Percentiles rank a stretch among this genome's conserved stretches.
Conservation (phyloP, 495 filamentous ascomycete species). For the Trichoderma orchidacearum region DNA sequence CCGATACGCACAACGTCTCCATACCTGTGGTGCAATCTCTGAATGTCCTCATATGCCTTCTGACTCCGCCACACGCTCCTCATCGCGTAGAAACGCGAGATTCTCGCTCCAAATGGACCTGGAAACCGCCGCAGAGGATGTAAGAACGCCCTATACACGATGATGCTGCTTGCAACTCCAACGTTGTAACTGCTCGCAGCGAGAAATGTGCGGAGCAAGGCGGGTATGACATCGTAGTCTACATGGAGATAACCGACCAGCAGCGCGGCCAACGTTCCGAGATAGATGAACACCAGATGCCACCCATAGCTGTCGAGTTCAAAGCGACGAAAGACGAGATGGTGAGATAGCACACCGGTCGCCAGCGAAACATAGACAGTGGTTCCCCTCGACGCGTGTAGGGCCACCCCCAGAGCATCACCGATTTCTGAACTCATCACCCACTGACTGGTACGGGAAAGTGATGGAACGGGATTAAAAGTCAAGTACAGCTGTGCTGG, state of each 20-base stretch:
- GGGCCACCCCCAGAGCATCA: too few relatives aligned
- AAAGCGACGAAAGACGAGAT: not conserved
- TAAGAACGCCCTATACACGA: constrained; percentile 30
- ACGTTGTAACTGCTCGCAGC: not conserved
- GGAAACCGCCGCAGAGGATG: constrained; percentile 31
- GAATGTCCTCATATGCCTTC: constrained; percentile 17
- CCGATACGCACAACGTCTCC: constrained; percentile 25
- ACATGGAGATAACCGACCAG: not conserved
- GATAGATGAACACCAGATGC: not conserved
- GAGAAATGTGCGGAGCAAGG: not conserved
- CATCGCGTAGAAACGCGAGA: constrained; percentile 22
- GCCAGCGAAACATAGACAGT: not conserved
- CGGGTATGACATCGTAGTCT: not conserved
- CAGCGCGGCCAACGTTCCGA: not conserved
- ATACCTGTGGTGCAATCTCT: constrained; percentile 17
- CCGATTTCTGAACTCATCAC: too few relatives aligned
- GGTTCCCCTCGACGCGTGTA: not conserved
- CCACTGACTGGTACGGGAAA: too few relatives aligned
- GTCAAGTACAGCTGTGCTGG: too few relatives aligned
- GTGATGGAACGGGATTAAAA: too few relatives aligned
- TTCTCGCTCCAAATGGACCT: constrained; percentile 21
- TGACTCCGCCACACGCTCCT: constrained; percentile 4
- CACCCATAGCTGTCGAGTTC: not conserved
- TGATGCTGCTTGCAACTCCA: constrained; percentile 19
- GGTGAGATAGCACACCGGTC: not conserved